Evolutionary conservation across 495 filamentous ascomycete species (phyloP), one percentile per base, ranked within the genome.

Genomic region (Neurospora sp.): DNA sequence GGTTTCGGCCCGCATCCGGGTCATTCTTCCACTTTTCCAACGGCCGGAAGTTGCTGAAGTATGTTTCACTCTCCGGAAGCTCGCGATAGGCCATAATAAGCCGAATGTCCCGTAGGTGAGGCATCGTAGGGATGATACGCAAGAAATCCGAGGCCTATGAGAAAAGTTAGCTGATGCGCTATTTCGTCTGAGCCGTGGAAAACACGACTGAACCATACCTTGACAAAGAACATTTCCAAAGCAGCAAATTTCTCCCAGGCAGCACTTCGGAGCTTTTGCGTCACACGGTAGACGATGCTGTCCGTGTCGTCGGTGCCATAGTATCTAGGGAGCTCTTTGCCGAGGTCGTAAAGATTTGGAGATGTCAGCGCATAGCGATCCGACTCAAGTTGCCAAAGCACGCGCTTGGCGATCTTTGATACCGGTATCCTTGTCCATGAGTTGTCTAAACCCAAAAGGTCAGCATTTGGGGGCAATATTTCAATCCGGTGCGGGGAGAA

Each of bases 211-310:
- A 42, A 8, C 73, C 80, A 74, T 84, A 92, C 90, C 84, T 89
- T 91, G 76, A 94, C 87, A 85, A 93, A 93, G 79, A 94, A 94
- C 78, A 93, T 84, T 76, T 91, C 85, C 76, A 85, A 83, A 8
- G 82, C 81, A 70, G 82, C 76, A 76, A 89, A 89, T 74, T 83
- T 81, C 45, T 85, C 76, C 76, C 81, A 83, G 5, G 85, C 84
- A 41, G 83, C 79, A 35, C 77, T 80, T 31, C 83, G 81, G 35
- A 86, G 81, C 27, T 75, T 73, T 70, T 85, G 81, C 12, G 79
- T 78, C 37, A 71, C 75, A 48, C 72, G 78, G 69, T 83, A 83
- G 70, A 78, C 73, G 76, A 86, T 74, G 40, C 71, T 77, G 3
- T 79, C 77, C n/a, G 84, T 82, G 71, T 81, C 78, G 48, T 83